These are phyloP conservation scores for Linum tenue DNA, from an alignment of 345 rosid genomes.

Conservation along the genomic window DNA sequence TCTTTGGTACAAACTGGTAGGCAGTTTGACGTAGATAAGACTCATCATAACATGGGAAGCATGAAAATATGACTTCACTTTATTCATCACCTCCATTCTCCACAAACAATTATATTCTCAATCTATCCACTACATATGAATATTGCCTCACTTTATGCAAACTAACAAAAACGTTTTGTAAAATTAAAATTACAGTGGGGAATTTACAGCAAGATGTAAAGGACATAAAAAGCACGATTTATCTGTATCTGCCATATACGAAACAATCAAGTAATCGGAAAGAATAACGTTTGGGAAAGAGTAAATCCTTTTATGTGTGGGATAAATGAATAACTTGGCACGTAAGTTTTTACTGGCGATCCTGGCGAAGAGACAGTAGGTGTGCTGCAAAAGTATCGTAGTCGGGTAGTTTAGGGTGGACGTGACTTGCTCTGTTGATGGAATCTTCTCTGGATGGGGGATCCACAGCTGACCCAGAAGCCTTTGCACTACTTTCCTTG, in stretches of 20 bases:
- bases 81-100: too few relatives aligned
- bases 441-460: constrained; percentile 23
- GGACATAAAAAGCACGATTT: not conserved
- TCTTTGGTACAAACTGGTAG: too few relatives aligned
- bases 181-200: too few relatives aligned
- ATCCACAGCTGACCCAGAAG: constrained; percentile 14
- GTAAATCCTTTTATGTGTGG: not conserved
- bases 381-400: constrained; percentile 50
- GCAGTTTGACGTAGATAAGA: too few relatives aligned
- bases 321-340: not conserved
- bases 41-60: too few relatives aligned
- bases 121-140: too few relatives aligned
- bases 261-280: not conserved
- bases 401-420: constrained; percentile 95
- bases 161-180: too few relatives aligned
- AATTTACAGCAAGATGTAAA: too few relatives aligned
- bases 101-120: too few relatives aligned
- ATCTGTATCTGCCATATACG: not conserved
- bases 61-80: too few relatives aligned
- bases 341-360: constrained; percentile 20
- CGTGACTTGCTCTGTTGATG: constrained; percentile 43
- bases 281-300: not conserved
- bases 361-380: constrained; percentile 41
- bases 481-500: constrained; percentile 15
- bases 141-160: too few relatives aligned